Percentiles rank a stretch among this genome's conserved stretches.
Evolutionary conservation across 805 yeast species (phyloP).

Genomic region (Kuraishia borneana): DNA sequence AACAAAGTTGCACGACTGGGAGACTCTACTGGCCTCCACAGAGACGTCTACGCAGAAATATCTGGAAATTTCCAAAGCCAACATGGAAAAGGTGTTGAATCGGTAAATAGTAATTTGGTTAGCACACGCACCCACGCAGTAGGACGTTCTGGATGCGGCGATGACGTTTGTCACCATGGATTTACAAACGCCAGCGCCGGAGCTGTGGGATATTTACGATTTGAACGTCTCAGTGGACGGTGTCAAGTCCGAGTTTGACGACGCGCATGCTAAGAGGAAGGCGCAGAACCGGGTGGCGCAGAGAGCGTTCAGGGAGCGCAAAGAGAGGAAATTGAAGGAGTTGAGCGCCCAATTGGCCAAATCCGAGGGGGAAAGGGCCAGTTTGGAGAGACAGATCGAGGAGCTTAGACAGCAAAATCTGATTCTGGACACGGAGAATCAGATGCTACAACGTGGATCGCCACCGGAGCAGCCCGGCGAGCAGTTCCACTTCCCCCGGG

Average conservation of each 20-base stretch:
- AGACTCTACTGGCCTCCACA: neutral
- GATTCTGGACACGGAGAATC: conserved; percentile 51
- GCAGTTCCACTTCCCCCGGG: conserved; percentile 5
- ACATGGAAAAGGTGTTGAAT: neutral
- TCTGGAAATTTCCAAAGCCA: neutral
- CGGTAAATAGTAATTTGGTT: too few relatives aligned
- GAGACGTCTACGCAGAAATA: neutral
- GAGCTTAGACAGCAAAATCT: conserved; percentile 39
- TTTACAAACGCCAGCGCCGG: too few relatives aligned
- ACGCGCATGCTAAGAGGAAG: conserved; percentile 17
- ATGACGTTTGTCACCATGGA: too few relatives aligned
- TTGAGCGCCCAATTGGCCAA: conserved; percentile 45
- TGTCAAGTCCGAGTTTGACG: too few relatives aligned
- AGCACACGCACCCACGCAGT: too few relatives aligned
- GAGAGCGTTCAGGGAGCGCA: conserved; percentile 75
- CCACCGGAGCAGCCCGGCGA: neutral
- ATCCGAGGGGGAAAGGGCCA: conserved; percentile 36
- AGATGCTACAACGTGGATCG: conserved; percentile 28
- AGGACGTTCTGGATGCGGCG: too few relatives aligned
- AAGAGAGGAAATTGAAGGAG: conserved; percentile 61
- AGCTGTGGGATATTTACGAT: too few relatives aligned
- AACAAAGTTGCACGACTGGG: neutral
- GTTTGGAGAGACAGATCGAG: conserved; percentile 28
- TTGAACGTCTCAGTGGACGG: too few relatives aligned
- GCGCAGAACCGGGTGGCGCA: conserved; percentile 85